Evolutionary conservation across 805 yeast genomes (phyloP).

Genomic region (Scheffersomyces ergatensis): DNA sequence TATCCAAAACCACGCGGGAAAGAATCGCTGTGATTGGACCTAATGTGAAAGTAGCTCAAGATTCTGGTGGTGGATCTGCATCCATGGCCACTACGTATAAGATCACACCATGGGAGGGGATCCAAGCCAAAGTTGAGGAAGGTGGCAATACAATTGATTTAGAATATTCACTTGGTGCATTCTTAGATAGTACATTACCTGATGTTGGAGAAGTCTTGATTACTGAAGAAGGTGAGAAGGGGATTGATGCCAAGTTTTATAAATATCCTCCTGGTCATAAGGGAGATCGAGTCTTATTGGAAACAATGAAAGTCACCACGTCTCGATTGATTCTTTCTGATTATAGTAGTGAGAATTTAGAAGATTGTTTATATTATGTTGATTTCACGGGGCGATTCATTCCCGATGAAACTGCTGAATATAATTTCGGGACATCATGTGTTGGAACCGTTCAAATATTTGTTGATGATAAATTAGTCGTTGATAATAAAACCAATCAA

Average conservation of each 20-base stretch:
- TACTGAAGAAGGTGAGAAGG: conserved; percentile 20
- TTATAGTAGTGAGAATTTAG: conserved; percentile 16
- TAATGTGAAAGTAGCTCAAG: conserved; percentile 48
- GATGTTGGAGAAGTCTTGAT: conserved; percentile 20
- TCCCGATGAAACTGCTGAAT: conserved; percentile 50
- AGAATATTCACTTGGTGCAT: conserved; percentile 31
- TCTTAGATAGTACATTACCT: conserved; percentile 28
- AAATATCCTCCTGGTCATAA: conserved; percentile 13
- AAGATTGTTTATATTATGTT: conserved; percentile 34
- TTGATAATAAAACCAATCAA: conserved; percentile 57
- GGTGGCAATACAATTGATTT: conserved; percentile 20
- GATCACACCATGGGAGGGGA: conserved; percentile 49
- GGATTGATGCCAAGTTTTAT: conserved; percentile 17
- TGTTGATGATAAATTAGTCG: conserved; percentile 49
- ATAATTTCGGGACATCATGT: conserved; percentile 51
- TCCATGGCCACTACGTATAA: conserved; percentile 46
- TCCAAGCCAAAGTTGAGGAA: conserved; percentile 25
- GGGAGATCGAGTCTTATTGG: conserved; percentile 13
- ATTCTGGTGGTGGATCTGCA: conserved; percentile 66
- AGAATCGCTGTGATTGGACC: conserved; percentile 58
- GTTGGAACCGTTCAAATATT: conserved; percentile 56
- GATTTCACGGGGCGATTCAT: conserved; percentile 42
- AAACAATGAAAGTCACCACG: conserved; percentile 13
- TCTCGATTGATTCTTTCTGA: conserved; percentile 22
- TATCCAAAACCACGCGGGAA: conserved; percentile 25